Base-by-base conservation (phyloP, 73 alveolate genomes). In the Symbiodinium natans region DNA sequence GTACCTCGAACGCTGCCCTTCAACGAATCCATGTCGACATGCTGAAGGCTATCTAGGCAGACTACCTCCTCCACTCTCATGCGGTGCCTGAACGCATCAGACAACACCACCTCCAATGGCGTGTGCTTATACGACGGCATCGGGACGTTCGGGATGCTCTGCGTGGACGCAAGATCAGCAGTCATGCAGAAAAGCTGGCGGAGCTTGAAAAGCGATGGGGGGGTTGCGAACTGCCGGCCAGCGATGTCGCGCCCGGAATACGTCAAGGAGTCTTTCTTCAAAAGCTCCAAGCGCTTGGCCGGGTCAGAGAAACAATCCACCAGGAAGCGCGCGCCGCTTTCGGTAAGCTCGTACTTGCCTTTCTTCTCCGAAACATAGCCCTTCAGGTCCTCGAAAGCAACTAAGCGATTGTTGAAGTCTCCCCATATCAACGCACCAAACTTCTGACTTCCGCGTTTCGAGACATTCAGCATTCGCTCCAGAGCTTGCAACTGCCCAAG, bases 401-500 rank as follows among this genome's bases (percentile, higher is more conserved):
- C 89, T 68, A 82, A 39, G 19, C 89, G 89, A 39, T 82, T 82
- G 89, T 82, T 82, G 63, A 82, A 82, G 59, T 82, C 89, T 21
- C 89, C 89, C 89, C 88, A 56, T 0, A 75, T 75, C 33, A 75
- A 75, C 10, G 63, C 89, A 38, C 63, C 59, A 82, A 82, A 41
- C 43, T 56, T 56, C 75, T 56, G 34, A 25, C 59, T 33, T 59
- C 89, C 56, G 21, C 89, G 29, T 36, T 39, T 82, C 1, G 89
- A 82, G 38, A 82, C 89, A 39, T 82, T 33, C 63, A 82, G 33
- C 89, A 82, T 82, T 21, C 89, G 48, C 36, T 82, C 89, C 89
- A 82, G 25, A 41, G 89, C 89, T 21, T 82, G 31, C 56, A 82
- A 41, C 36, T 82, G 89, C 15, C 89, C 89, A 15, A 82, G 89